Conservation (phyloP, 495 filamentous ascomycete genomes). For the Hypoxylon lienhwacheense region DNA sequence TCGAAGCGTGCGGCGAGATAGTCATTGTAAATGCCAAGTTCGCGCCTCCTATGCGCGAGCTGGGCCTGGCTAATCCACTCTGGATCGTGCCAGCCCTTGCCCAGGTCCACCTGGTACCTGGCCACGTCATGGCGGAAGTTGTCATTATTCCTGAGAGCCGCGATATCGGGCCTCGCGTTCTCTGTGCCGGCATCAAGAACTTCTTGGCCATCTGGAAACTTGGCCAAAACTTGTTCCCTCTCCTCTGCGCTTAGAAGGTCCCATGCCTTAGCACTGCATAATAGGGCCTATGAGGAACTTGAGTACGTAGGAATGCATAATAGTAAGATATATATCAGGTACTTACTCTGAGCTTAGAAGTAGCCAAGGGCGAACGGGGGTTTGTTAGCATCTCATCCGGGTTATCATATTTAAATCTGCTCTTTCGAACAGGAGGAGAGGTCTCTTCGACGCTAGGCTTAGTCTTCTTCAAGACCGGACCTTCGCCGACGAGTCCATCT, state of each 20-base stretch:
- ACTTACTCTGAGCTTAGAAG: conserved; percentile 61
- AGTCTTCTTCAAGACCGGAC: conserved; percentile 20
- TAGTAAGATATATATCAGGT: not conserved
- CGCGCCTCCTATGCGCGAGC: conserved; percentile 61
- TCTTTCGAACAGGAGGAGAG: conserved; percentile 12
- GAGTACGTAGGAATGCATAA: conserved; percentile 1
- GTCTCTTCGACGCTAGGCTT: conserved; percentile 9
- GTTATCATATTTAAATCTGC: conserved; percentile 33
- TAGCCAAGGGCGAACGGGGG: conserved; percentile 55
- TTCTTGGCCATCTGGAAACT: conserved; percentile 56
- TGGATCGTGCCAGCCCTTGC: conserved; percentile 62
- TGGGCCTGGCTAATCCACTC: conserved; percentile 69
- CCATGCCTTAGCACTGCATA: conserved; percentile 61
- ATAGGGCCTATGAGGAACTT: conserved; percentile 50
- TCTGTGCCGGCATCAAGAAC: conserved; percentile 39
- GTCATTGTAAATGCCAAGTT: conserved; percentile 68
- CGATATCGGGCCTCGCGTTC: conserved; percentile 41
- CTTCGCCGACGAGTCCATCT: conserved; percentile 11
- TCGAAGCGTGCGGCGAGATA: conserved; percentile 69
- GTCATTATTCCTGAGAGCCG: conserved; percentile 46
- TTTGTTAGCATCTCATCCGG: conserved; percentile 52
- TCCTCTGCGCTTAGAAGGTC: conserved; percentile 57
- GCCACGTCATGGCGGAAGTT: conserved; percentile 50
- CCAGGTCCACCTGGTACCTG: conserved; percentile 56
- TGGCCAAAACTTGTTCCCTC: conserved; percentile 55